These are phyloP conservation scores for Neoascochyta sp. DNA, from an alignment of 2,329 filamentous ascomycete genomes.

Conservation along the genomic window DNA sequence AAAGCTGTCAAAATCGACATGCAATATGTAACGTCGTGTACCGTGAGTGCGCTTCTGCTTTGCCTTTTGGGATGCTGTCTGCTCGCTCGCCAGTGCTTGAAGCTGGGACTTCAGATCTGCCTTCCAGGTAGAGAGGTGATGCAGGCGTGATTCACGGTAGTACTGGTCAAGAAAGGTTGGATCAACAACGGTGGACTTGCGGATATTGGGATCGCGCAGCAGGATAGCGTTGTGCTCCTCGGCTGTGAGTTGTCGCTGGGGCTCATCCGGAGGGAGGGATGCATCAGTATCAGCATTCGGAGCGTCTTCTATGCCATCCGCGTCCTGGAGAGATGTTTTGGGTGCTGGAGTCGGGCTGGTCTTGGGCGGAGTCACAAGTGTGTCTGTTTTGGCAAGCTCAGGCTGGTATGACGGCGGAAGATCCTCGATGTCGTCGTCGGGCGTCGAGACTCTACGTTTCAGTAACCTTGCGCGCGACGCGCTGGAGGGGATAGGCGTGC, in stretches of 20 bases:
- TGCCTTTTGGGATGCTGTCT: conserved; percentile 49
- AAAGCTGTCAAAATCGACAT: conserved; percentile 98
- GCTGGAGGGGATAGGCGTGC: conserved; percentile 20
- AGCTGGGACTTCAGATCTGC: conserved; percentile 86
- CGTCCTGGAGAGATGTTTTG: conserved; percentile 6
- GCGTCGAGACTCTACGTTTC: too few species aligned
- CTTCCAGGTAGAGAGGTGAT: conserved; percentile 96
- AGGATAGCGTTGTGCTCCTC: conserved; percentile 90
- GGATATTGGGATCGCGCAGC: conserved; percentile 76
- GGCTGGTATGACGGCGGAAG: conserved; percentile 33
- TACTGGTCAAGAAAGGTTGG: conserved; percentile 92
- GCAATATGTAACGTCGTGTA: conserved; percentile 76
- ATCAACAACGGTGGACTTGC: conserved; percentile 86
- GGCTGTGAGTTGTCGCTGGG: conserved; percentile 59
- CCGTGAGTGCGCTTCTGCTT: conserved; percentile 57
- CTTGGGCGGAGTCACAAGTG: conserved; percentile 29
- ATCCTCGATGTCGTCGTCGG: conserved; percentile 26
- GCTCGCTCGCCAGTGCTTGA: conserved; percentile 74
- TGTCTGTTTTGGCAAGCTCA: conserved; percentile 28
- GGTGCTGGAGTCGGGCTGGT: conserved; percentile 22
- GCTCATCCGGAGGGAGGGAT: conserved; percentile 14
- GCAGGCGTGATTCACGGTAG: conserved; percentile 89
- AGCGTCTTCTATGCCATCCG: conserved; percentile 3
- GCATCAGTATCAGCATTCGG: conserved; percentile 16
- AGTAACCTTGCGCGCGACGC: conserved; percentile 23